Evolutionary conservation across 1,284 basidiomycete genomes (phyloP), one percentile per base, ranked within the genome.

Genomic region (Ceratobasidium sp.): DNA sequence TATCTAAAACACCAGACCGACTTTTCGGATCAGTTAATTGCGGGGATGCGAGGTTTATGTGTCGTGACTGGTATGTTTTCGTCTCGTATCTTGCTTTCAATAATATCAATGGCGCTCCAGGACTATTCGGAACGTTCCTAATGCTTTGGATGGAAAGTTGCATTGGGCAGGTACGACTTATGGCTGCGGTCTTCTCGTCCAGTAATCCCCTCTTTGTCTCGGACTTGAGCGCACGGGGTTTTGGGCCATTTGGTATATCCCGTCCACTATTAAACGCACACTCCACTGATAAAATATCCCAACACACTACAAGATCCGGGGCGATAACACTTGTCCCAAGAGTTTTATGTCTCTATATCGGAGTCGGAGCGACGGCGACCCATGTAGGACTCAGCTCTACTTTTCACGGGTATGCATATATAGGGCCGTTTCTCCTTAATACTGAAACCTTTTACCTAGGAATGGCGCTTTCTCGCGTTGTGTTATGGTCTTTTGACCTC

Each of bases 401-500:
- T 87, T 0, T 88, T 87, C 66, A 85, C 85, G 44, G 80, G 80
- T 78, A 38, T n/a, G 69, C 35, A 14, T 38, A 20, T 64, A 27
- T 33, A 27, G n/a, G 18, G 10, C 10, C 14, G 41, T 69, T 27
- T 59, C 0, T 23, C 27, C 8, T 59, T 3, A 10, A 54, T 60
- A n/a, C 3, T 41, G 7, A 55, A 38, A 30, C 27, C 27, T 30
- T 30, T 23, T 80, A 20, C 80, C 68, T 79, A 83, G 88, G 88
- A 2, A 86, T 90, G 84, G 87, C 88, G 16, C 80, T 88, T 1
- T 88, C 86, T 0, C 83, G 88, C 10, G 85, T 89, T 41, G 88
- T 88, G 0, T 83, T 89, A 0, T 89, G 88, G 88, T 84, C 86
- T 0, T 89, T 89, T 79, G 88, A 89, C 79, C 84, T 89, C 12